phyloP scores from a whole-genome alignment of 805 yeast species.

The Candida yuanshanica region DNA sequence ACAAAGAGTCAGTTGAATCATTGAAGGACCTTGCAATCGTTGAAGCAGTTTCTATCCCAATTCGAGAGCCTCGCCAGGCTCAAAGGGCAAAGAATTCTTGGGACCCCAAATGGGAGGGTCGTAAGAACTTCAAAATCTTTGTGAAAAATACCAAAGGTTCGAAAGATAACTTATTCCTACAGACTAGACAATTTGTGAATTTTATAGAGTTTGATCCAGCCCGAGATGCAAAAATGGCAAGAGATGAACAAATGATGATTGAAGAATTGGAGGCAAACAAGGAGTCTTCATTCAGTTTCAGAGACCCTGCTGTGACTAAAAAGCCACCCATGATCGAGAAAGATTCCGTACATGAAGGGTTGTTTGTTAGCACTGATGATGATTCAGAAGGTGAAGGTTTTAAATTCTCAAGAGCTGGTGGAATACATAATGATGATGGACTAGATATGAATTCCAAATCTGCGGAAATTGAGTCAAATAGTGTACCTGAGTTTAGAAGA shows the following conservation, averaged over 20 bases:
- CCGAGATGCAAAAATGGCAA: constrained; percentile 1
- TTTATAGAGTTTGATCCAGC: constrained; percentile 22
- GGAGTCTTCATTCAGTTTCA: background rate
- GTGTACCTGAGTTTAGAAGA: constrained; percentile 18
- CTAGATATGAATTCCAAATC: constrained; percentile 19
- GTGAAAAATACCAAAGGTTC: constrained; percentile 21
- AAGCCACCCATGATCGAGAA: background rate
- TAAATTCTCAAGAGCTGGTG: constrained; percentile 13
- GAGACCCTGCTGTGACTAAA: background rate
- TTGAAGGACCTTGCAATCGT: constrained; percentile 32
- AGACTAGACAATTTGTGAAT: constrained; percentile 29
- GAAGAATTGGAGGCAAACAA: background rate
- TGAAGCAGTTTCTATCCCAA: constrained; percentile 23
- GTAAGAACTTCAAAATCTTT: constrained; percentile 37
- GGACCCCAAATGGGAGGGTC: constrained; percentile 23
- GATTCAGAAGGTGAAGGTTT: constrained; percentile 15
- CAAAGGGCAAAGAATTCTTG: constrained; percentile 1
- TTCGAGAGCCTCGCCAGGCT: constrained; percentile 3
- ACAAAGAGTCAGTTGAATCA: constrained; percentile 24
- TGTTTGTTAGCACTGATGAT: constrained; percentile 12
- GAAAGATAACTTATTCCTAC: constrained; percentile 20
- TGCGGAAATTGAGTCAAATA: background rate
- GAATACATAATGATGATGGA: constrained; percentile 13
- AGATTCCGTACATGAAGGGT: background rate
- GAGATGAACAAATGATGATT: constrained; percentile 1